Conservation (phyloP, 1,284 basidiomycete species). For the Puccinia novopanici region DNA sequence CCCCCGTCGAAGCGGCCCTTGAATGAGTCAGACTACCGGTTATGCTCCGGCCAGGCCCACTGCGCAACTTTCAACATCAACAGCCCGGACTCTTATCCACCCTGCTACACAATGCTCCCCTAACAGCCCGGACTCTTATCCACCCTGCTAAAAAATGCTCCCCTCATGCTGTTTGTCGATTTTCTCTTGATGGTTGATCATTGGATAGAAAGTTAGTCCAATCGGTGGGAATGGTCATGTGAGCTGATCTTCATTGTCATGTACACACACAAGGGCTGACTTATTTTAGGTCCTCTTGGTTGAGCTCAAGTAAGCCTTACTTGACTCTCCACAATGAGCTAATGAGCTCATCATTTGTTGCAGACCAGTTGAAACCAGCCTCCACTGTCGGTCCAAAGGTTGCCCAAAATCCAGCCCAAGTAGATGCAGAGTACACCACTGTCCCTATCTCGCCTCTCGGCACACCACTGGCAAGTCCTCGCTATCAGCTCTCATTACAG, state of each 20-base stretch:
- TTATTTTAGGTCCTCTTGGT: slow-evolving; percentile 35
- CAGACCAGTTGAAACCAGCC: slow-evolving; percentile 12
- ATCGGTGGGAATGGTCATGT: no score
- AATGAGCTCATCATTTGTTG: neutral
- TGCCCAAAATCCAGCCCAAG: neutral
- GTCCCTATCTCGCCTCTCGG: slow-evolving; percentile 60
- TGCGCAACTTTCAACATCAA: slow-evolving; percentile 4
- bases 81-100: no score
- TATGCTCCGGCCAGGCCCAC: neutral
- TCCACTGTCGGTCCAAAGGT: slow-evolving; percentile 5
- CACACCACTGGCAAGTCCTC: slow-evolving; percentile 57
- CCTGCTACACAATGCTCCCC: no score
- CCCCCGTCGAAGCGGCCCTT: neutral
- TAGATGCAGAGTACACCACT: slow-evolving; percentile 27
- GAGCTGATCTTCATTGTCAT: neutral
- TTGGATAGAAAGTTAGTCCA: no score
- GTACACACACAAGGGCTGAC: neutral
- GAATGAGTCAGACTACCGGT: neutral
- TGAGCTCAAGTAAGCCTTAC: slow-evolving; percentile 24
- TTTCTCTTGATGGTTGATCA: no score
- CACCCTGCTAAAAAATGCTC: slow-evolving; percentile 13
- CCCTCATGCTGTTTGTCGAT: slow-evolving; percentile 13
- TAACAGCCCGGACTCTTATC: no score
- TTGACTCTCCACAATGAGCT: no score
- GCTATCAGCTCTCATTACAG: neutral